Conservation (phyloP, 176 grass and related monocot species). For the Chrysopogon serrulatus region DNA sequence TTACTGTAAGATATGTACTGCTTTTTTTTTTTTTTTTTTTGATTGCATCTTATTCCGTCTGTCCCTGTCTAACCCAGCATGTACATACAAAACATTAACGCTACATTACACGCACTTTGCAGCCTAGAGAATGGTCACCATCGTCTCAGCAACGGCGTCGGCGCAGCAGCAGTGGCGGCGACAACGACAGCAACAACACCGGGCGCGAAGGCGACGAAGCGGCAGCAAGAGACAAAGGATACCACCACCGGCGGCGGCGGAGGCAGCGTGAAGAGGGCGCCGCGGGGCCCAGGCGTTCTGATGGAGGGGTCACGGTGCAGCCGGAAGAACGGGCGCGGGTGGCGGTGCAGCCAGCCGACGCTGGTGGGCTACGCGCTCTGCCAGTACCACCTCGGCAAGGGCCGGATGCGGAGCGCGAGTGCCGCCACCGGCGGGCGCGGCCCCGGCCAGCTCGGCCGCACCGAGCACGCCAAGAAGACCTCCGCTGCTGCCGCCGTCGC, state of each 20-base stretch:
- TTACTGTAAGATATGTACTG: not conserved
- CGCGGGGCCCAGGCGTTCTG: conserved; percentile 39
- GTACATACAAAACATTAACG: not conserved
- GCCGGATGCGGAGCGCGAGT: conserved; percentile 37
- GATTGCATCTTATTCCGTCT: not conserved
- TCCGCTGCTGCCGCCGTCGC: not conserved
- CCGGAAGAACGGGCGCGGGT: conserved; percentile 91
- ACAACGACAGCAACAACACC: not conserved
- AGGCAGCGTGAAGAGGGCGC: conserved; percentile 11
- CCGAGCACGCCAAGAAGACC: conserved; percentile 16
- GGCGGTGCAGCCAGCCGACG: conserved; percentile 90
- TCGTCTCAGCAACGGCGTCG: not conserved
- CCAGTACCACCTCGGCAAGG: conserved; percentile 95
- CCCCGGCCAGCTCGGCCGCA: conserved; percentile 48
- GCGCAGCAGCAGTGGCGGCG: not conserved
- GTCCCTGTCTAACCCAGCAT: not conserved
- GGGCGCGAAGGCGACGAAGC: not conserved
- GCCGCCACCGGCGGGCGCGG: not conserved
- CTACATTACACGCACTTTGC: not conserved
- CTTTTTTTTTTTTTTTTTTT: not conserved
- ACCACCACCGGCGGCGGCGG: not conserved
- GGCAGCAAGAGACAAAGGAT: conserved; percentile 18
- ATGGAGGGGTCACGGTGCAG: conserved; percentile 87
- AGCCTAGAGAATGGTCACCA: conserved; percentile 30
- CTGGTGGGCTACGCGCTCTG: conserved; percentile 86